phyloP scores from a whole-genome alignment of 2,329 filamentous ascomycete genomes.

The Penicillium concentricum region DNA sequence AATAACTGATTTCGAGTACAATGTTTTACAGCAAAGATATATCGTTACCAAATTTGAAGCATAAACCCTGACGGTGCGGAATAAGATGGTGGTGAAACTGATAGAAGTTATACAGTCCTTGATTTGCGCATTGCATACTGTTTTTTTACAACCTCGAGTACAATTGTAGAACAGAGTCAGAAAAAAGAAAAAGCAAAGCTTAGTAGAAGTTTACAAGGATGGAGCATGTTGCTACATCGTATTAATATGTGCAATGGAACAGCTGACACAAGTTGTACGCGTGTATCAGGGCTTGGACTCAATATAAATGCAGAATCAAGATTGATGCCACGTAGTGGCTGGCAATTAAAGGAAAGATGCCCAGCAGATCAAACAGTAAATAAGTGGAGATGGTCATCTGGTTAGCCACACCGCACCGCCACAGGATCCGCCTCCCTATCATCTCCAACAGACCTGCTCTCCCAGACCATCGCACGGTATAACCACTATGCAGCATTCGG shows the following conservation, averaged over 20 bases:
- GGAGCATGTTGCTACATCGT: background rate
- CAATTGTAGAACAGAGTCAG: no score
- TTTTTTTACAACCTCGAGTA: background rate
- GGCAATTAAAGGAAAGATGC: background rate
- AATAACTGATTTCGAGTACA: no score
- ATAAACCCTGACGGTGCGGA: background rate
- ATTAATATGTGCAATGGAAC: background rate
- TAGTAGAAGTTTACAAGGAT: background rate
- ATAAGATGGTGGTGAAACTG: no score
- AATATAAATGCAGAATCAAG: background rate
- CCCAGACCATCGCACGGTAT: slow-evolving; percentile 18
- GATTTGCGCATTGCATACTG: no score
- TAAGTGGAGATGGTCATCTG: slow-evolving; percentile 1
- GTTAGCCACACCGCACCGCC: slow-evolving; percentile 12
- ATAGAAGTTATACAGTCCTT: background rate
- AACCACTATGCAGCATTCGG: slow-evolving; percentile 45
- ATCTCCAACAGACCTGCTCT: slow-evolving; percentile 9
- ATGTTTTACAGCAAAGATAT: no score
- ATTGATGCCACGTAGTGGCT: slow-evolving; percentile 1
- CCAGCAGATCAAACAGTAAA: slow-evolving; percentile 1
- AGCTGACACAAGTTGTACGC: background rate
- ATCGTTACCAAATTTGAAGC: background rate
- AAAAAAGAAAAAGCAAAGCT: no score
- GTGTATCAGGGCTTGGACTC: background rate
- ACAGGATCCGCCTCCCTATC: slow-evolving; percentile 28